A percentile compares a stretch with the other conserved stretches of the same genome.
Conservation (phyloP, 805 yeast species). For the Yarrowia alimentaria region DNA sequence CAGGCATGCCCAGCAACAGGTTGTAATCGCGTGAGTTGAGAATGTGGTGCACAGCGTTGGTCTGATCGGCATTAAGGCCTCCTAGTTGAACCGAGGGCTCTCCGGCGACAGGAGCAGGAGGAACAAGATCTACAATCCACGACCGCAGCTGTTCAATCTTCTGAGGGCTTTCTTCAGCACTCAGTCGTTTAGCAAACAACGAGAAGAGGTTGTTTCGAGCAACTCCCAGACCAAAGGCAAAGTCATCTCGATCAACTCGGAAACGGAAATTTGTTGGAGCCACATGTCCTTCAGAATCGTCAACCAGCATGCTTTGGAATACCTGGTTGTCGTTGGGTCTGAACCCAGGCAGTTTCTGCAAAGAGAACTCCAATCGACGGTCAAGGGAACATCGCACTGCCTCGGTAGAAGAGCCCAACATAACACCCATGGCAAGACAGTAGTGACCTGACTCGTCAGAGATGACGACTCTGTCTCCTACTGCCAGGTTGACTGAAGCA, state of each 20-base stretch:
- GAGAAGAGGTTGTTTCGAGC: slow-evolving; percentile 76
- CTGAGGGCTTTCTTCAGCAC: slow-evolving; percentile 44
- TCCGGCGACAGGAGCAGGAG: slow-evolving; percentile 45
- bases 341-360: slow-evolving; percentile 46
- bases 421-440: slow-evolving; percentile 63
- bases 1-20: slow-evolving; percentile 94
- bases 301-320: slow-evolving; percentile 48
- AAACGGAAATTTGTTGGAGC: slow-evolving; percentile 40
- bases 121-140: slow-evolving; percentile 53
- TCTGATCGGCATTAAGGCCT: slow-evolving; percentile 68
- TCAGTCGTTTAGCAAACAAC: slow-evolving; percentile 46
- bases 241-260: slow-evolving; percentile 78
- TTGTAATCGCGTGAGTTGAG: slow-evolving; percentile 70
- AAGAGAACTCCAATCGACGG: slow-evolving; percentile 51
- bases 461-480: slow-evolving; percentile 63
- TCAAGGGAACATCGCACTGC: slow-evolving; percentile 51
- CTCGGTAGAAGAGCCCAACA: slow-evolving; percentile 47
- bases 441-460: slow-evolving; percentile 82
- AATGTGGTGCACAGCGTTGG: slow-evolving; percentile 62
- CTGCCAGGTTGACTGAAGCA: slow-evolving; percentile 33
- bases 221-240: slow-evolving; percentile 67
- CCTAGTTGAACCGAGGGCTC: slow-evolving; percentile 26
- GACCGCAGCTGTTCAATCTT: slow-evolving; percentile 42
- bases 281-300: slow-evolving; percentile 14
- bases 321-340: slow-evolving; percentile 48